Evolutionary conservation across 345 rosid species (phyloP).

Genomic region (Arabidopsis thaliana): DNA sequence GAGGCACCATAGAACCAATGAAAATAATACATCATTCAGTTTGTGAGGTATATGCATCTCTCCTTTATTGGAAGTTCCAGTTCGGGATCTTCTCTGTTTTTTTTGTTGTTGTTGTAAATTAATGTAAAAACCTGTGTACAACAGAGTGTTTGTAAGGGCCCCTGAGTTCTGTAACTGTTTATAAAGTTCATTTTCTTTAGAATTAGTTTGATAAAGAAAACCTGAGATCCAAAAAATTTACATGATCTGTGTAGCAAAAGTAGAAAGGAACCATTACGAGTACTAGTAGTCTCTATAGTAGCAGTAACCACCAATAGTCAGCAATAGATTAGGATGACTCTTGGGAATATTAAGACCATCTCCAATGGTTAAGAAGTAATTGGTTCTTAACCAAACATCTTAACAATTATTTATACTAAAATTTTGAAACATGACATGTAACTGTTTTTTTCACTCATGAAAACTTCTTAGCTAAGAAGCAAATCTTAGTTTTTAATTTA

Average conservation of each 20-base stretch:
- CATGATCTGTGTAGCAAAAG: background rate
- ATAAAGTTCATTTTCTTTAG: constrained; percentile 23
- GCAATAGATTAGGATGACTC: background rate
- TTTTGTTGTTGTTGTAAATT: constrained; percentile 33
- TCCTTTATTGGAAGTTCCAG: constrained; percentile 20
- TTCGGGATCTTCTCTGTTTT: constrained; percentile 24
- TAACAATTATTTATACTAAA: no score
- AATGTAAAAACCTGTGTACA: constrained; percentile 16
- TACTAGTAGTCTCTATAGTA: background rate
- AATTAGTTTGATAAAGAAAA: constrained; percentile 10
- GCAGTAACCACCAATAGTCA: background rate
- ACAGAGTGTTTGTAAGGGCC: background rate
- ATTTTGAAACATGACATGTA: no score
- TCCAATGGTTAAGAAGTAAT: no score
- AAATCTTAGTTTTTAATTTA: no score
- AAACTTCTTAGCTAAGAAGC: no score
- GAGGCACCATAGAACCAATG: constrained; percentile 25
- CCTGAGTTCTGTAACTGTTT: constrained; percentile 18
- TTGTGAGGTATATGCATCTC: constrained; percentile 34
- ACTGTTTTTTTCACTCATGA: no score
- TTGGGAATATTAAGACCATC: background rate
- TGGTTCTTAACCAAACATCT: no score
- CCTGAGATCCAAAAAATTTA: background rate
- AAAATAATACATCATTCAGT: constrained; percentile 33
- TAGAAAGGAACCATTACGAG: background rate